A percentile compares a stretch with the other conserved stretches of the same genome.
These are phyloP conservation scores for Naganishia vaughanmartiniae DNA, from an alignment of 768 basidiomycete genomes.

Conservation along the genomic window DNA sequence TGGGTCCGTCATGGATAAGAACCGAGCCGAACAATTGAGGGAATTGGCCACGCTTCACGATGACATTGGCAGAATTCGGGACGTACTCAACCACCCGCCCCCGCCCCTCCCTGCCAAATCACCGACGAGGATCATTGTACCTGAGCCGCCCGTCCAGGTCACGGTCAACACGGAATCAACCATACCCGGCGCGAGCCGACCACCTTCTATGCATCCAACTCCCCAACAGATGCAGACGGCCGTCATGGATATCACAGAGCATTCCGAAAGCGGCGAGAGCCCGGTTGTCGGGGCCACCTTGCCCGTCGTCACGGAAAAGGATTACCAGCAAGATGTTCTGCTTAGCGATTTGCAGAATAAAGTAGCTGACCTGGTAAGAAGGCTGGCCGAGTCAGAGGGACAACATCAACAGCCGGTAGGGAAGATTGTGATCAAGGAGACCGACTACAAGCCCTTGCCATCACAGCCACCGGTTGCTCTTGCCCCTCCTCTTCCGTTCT, in stretches of 20 bases:
- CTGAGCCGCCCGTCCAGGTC: slow-evolving; percentile 31
- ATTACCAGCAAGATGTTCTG: slow-evolving; percentile 47
- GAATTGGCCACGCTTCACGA: slow-evolving; percentile 46
- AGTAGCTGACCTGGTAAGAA: slow-evolving; percentile 44
- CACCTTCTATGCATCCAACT: not conserved
- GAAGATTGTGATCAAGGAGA: slow-evolving; percentile 18
- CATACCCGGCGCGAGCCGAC: not conserved
- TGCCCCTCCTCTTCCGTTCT: slow-evolving; percentile 3
- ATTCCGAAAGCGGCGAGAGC: slow-evolving; percentile 29
- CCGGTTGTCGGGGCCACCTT: slow-evolving; percentile 31
- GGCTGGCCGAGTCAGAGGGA: slow-evolving; percentile 24
- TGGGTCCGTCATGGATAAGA: slow-evolving; percentile 44
- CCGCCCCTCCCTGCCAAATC: slow-evolving; percentile 45
- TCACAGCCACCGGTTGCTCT: not conserved
- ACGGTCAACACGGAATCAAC: slow-evolving; percentile 5
- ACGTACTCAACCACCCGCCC: slow-evolving; percentile 35
- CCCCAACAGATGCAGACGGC: slow-evolving; percentile 18
- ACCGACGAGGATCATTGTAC: slow-evolving; percentile 42
- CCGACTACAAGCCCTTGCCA: slow-evolving; percentile 27
- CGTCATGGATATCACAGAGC: slow-evolving; percentile 30
- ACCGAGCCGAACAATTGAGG: slow-evolving; percentile 34
- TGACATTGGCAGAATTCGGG: slow-evolving; percentile 44
- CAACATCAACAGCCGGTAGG: slow-evolving; percentile 6
- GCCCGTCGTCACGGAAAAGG: slow-evolving; percentile 34
- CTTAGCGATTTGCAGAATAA: slow-evolving; percentile 44